Conservation (phyloP, 768 basidiomycete genomes). For the Stropharia rugosoannulata region DNA sequence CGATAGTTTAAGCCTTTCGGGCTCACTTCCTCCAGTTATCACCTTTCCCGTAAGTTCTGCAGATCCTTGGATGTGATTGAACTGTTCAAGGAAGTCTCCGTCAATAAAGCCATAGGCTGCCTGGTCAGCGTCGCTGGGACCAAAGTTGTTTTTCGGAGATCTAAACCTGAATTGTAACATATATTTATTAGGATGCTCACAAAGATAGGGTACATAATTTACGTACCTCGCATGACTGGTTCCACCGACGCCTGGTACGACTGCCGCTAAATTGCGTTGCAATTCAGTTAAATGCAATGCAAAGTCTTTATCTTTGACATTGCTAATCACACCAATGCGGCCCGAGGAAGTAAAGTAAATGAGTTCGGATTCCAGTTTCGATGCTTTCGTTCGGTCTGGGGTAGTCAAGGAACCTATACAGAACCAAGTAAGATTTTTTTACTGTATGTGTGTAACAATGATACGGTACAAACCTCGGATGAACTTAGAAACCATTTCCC, state of each 20-base stretch:
- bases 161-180: constrained; percentile 53
- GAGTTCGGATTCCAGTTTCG: constrained; percentile 52
- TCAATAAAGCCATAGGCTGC: constrained; percentile 80
- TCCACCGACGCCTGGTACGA: constrained; percentile 52
- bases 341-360: constrained; percentile 80
- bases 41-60: constrained; percentile 48
- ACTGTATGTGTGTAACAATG: neutral
- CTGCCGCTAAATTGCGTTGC: constrained; percentile 69
- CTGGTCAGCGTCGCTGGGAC: constrained; percentile 56
- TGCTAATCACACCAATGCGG: constrained; percentile 70
- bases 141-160: constrained; percentile 57
- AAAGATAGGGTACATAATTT: constrained; percentile 10
- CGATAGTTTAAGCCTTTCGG: constrained; percentile 53
- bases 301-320: constrained; percentile 50
- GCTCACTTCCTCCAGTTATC: constrained; percentile 54
- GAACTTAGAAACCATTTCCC: constrained; percentile 78
- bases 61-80: constrained; percentile 43
- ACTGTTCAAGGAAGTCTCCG: constrained; percentile 79
- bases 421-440: constrained; percentile 3
- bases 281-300: constrained; percentile 64
- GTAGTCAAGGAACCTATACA: constrained; percentile 54
- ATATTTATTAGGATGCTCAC: neutral
- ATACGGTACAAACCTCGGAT: constrained; percentile 47
- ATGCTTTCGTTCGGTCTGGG: constrained; percentile 39
- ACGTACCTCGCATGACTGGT: constrained; percentile 58